phyloP scores from a whole-genome alignment of 257 asterid species.

The Nicotiana tabacum region DNA sequence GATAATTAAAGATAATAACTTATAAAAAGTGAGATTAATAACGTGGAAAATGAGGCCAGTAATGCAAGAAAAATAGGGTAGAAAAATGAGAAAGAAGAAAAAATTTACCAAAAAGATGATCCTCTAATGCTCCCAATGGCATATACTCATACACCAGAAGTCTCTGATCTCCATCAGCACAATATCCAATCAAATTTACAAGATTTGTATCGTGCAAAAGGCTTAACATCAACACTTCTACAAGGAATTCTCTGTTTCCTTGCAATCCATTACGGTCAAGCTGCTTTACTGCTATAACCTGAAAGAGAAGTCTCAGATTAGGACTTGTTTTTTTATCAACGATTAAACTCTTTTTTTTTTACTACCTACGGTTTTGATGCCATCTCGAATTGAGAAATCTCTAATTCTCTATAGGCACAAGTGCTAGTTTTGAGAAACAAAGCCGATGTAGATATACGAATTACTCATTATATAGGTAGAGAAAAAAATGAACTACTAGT shows the following conservation, averaged over 20 bases:
- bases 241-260: slow-evolving; percentile 25
- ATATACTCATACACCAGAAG: slow-evolving; percentile 23
- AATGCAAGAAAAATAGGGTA: background rate
- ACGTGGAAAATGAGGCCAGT: too few species aligned
- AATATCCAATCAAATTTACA: slow-evolving; percentile 25
- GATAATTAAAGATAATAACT: background rate
- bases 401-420: too few species aligned
- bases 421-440: too few species aligned
- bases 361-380: too few species aligned
- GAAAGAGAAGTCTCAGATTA: background rate
- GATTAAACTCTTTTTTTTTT: too few species aligned
- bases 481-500: background rate
- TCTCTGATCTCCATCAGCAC: slow-evolving; percentile 28
- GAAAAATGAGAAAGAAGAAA: background rate
- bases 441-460: too few species aligned
- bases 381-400: too few species aligned
- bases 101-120: slow-evolving; percentile 63
- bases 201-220: slow-evolving; percentile 25
- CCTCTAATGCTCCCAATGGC: slow-evolving; percentile 41
- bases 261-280: slow-evolving; percentile 26
- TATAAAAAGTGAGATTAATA: background rate
- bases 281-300: slow-evolving; percentile 25
- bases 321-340: background rate
- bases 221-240: slow-evolving; percentile 26
- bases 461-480: too few species aligned